A percentile compares a stretch with the other conserved stretches of the same genome.
These are phyloP conservation scores for Prunus mira DNA, from an alignment of 306 rosid genomes.

Conservation along the genomic window DNA sequence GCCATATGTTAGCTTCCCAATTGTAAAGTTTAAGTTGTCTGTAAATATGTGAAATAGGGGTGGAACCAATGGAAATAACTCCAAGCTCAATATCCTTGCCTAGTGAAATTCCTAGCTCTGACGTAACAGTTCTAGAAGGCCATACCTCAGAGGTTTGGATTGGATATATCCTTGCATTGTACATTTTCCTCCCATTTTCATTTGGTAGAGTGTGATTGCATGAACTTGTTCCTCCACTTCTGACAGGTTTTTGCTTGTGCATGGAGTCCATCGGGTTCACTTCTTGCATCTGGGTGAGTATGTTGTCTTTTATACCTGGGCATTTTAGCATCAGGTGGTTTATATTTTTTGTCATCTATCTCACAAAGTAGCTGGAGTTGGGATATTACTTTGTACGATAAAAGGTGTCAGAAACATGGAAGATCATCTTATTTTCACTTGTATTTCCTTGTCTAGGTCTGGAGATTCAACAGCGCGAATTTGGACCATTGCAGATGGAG, in stretches of 20 bases:
- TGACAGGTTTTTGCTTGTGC: constrained; percentile 71
- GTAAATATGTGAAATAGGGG: constrained; percentile 33
- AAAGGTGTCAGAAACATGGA: neutral
- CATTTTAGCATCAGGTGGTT: neutral
- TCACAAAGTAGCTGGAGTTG: neutral
- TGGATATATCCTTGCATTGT: constrained; percentile 11
- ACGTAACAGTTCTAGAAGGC: constrained; percentile 57
- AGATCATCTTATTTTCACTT: neutral
- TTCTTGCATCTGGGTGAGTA: constrained; percentile 77
- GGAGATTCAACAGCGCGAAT: constrained; percentile 77
- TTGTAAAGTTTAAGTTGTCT: neutral
- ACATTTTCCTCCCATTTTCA: neutral
- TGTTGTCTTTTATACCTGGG: neutral
- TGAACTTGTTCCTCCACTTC: constrained; percentile 8
- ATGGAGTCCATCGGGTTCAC: constrained; percentile 65
- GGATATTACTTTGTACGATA: neutral
- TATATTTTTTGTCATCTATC: neutral
- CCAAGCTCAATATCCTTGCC: constrained; percentile 27
- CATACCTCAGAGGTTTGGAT: constrained; percentile 64
- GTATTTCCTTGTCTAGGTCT: constrained; percentile 38
- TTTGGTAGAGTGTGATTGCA: neutral
- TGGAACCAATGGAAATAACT: constrained; percentile 66
- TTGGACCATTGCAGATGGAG: constrained; percentile 48
- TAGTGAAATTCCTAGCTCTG: constrained; percentile 35
- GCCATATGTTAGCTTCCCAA: neutral